Evolutionary conservation across 441 rosid species (phyloP), one percentile per base, ranked within the genome.

Genomic region (Melastoma candidum): DNA sequence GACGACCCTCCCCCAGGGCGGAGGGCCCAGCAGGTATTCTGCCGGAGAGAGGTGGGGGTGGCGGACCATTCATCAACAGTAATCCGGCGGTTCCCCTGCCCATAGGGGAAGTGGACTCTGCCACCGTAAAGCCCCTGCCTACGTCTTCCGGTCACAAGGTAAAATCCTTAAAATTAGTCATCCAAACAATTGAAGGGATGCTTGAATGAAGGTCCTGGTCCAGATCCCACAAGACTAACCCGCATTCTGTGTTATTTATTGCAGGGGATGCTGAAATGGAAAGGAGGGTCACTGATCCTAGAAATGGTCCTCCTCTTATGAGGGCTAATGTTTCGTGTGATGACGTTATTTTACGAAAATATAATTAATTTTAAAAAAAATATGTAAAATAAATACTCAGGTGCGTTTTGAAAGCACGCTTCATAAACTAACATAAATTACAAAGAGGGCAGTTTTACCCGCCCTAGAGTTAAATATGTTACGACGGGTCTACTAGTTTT

Each of bases 51-150:
- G 68, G 72, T 0, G 80, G 78, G 0, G 7, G 41, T 4, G 87
- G 84, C 32, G 77, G 83, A 11, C 95, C 96, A 2, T 90, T 90
- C 46, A 90, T 87, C 14, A 83, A 76, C 47, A 90, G 98, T 55
- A 90, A 85, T 52, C 95, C 98, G 0, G 96, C 96, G 1, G 95
- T 90, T 68, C 95, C 98, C 36, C 66, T 90, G 69, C 98, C 98
- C 2, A 90, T 93, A 12, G 98, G 80, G 49, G 98, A 87, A 73
- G 83, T 85, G 8, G 98, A 90, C 56, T 83, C 96, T 17, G 81
- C 96, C 57, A 83, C 95, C 46, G 85, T 87, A 43, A 68, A 77
- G 49, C 96, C 96, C 29, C 47, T 84, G 57, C 75, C 88, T 13
- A 64, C 85, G 46, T 83, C 95, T 11, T 68, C 47, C 46, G 55